Evolutionary conservation across 257 asterid genomes (phyloP), one percentile per base, ranked within the genome.

Genomic region (Solanum ossicruentum): DNA sequence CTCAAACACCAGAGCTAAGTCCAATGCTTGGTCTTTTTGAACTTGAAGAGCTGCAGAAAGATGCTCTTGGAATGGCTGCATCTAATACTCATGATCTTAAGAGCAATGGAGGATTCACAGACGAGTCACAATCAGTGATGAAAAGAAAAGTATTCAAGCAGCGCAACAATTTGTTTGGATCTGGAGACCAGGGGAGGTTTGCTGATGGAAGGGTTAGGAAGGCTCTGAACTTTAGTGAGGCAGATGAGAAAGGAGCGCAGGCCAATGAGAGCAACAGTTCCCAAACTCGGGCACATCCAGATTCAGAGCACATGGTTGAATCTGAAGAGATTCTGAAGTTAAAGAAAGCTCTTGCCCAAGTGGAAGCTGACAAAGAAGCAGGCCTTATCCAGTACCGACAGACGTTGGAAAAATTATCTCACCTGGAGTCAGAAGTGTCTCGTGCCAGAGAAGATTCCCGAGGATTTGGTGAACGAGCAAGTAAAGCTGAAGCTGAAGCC

Each of bases 351-450:
- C 87, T 93, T 79, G 90, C 95, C 85, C 91, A 92, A 87, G 90
- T 95, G 81, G 97, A 97, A 93, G 94, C 93, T 56, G 98, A 97
- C 89, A 95, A 94, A 91, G 98, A 95, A 89, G 94, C 94, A 80
- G 95, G 97, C 58, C 89, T 90, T 85, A 84, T 84, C 70, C 94
- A 94, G 84, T 92, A 92, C 89, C 94, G 90, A 88, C 89, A 90
- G 87, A 90, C 92, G 85, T 86, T 91, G 89, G 95, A 92, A 83
- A 93, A 90, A 85, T 80, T 95, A 58, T 92, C 98, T 28, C 88
- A 86, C 80, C 94, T 95, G 65, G 94, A 93, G 84, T 82, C 91
- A 58, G 94, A 92, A 85, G 88, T 93, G 26, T 88, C 95, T 41
- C 93, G 90, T 87, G 92, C 92, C 72, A 88, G 82, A 43, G 98